Evolutionary conservation across 2,329 filamentous ascomycete genomes (phyloP).

Genomic region (Colletotrichum tamarilloi): DNA sequence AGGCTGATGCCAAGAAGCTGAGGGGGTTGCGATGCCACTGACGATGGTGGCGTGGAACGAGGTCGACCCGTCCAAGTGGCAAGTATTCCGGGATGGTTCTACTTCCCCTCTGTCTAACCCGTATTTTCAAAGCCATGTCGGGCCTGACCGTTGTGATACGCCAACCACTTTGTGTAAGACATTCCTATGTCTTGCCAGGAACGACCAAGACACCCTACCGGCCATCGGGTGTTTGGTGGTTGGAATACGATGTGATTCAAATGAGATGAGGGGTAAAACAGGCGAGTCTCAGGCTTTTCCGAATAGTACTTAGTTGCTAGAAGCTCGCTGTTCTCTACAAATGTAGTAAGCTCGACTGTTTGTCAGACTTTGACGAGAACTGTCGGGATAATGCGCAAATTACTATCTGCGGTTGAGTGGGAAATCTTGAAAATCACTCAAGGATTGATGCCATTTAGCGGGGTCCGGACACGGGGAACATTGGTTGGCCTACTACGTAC

Average conservation of each 20-base stretch:
- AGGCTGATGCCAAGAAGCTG: conserved; percentile 22
- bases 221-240: not conserved
- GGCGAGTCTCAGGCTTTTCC: not conserved
- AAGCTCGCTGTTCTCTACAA: not conserved
- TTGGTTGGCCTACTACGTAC: not conserved
- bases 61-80: not conserved
- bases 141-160: not conserved
- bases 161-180: conserved; percentile 5
- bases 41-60: conserved; percentile 1
- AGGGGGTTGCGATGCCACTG: not conserved
- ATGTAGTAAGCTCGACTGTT: not conserved
- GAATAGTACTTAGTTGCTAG: not conserved
- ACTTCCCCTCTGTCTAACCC: not conserved
- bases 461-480: not conserved
- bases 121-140: not conserved
- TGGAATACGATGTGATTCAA: not conserved
- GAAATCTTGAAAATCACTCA: not conserved
- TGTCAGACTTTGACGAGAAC: not conserved
- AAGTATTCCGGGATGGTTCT: not conserved
- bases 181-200: not conserved
- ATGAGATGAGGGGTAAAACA: conserved; percentile 17
- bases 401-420: not conserved
- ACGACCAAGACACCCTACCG: conserved; percentile 17
- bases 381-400: conserved; percentile 1
- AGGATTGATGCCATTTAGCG: not conserved